These are phyloP conservation scores for Barnettozyma populi DNA, from an alignment of 805 yeast genomes.

Conservation along the genomic window DNA sequence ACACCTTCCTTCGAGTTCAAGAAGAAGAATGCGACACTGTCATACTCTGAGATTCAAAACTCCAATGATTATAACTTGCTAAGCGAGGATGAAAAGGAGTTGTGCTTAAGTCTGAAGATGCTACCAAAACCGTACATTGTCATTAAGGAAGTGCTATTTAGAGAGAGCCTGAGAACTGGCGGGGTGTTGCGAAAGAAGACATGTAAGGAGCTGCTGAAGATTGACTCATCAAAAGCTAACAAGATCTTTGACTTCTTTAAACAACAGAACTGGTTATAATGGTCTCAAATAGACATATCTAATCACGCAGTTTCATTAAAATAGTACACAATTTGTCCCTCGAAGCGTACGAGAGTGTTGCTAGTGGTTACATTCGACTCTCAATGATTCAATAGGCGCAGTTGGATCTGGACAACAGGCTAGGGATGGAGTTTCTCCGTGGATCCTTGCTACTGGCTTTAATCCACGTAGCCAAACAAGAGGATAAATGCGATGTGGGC, in stretches of 20 bases:
- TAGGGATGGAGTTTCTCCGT: slow-evolving; percentile 27
- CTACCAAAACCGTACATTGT: slow-evolving; percentile 92
- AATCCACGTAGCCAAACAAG: too few relatives aligned
- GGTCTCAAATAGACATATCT: background rate
- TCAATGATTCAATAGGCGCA: background rate
- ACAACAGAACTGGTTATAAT: slow-evolving; percentile 76
- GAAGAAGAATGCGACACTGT: slow-evolving; percentile 37
- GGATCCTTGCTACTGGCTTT: too few relatives aligned
- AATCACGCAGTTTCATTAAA: background rate
- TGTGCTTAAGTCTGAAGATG: slow-evolving; percentile 79
- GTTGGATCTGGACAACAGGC: slow-evolving; percentile 26
- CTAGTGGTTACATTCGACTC: too few relatives aligned
- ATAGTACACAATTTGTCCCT: background rate
- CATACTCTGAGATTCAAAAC: slow-evolving; percentile 63
- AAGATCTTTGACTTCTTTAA: slow-evolving; percentile 89
- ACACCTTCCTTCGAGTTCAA: slow-evolving; percentile 16
- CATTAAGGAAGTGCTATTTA: slow-evolving; percentile 81
- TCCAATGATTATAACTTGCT: slow-evolving; percentile 79
- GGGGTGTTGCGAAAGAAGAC: slow-evolving; percentile 78
- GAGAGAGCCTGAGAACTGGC: slow-evolving; percentile 80
- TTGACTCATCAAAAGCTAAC: slow-evolving; percentile 82
- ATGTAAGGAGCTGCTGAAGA: slow-evolving; percentile 76
- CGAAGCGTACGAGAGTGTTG: too few relatives aligned
- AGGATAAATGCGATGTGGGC: too few relatives aligned
- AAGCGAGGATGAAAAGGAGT: slow-evolving; percentile 79